Percentiles rank a stretch among this genome's conserved stretches.
Conservation (phyloP, 176 grass and related monocot genomes). For the Chrysopogon serrulatus region DNA sequence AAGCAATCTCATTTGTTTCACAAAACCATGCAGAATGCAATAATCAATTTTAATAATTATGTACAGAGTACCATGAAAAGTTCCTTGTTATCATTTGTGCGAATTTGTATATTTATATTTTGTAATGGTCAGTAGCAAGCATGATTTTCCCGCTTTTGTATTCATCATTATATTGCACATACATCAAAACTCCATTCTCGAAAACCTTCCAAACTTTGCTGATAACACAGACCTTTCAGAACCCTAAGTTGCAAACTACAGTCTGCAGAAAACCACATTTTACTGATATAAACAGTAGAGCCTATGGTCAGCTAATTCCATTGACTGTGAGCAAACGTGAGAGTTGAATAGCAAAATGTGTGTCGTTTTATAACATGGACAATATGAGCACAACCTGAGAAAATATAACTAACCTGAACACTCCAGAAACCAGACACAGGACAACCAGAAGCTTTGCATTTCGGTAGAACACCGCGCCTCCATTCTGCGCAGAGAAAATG, state of each 20-base stretch:
- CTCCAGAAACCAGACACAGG: slow-evolving; percentile 83
- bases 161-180: neutral
- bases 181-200: neutral
- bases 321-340: neutral
- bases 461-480: slow-evolving; percentile 62
- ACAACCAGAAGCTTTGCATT: slow-evolving; percentile 81
- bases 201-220: neutral
- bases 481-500: slow-evolving; percentile 91
- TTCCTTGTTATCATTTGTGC: neutral
- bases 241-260: neutral
- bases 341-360: neutral
- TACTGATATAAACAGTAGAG: neutral
- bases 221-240: neutral
- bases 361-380: neutral
- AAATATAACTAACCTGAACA: slow-evolving; percentile 71
- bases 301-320: neutral
- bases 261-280: neutral
- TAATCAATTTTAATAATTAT: neutral
- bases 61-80: neutral
- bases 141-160: neutral
- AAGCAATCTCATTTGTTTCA: slow-evolving; percentile 16
- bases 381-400: neutral
- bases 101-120: neutral
- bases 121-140: neutral
- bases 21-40: slow-evolving; percentile 4